Conservation (phyloP, 2,329 filamentous ascomycete genomes). For the Cladosporium sp. region DNA sequence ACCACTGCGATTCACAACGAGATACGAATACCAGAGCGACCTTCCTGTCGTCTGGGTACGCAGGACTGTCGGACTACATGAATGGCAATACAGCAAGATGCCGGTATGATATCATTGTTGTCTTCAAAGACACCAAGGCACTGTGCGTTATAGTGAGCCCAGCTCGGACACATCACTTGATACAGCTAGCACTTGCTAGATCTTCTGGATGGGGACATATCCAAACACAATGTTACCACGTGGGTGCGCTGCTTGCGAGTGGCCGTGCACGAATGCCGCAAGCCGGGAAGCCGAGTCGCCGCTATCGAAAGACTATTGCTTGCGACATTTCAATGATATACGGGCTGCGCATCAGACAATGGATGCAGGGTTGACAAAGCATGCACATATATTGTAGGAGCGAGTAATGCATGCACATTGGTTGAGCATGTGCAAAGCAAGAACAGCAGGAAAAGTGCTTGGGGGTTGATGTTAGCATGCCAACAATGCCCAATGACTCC, state of each 20-base stretch:
- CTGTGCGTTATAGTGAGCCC: not conserved
- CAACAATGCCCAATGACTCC: not conserved
- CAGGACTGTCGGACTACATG: not conserved
- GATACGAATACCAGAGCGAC: not conserved
- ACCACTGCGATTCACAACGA: not conserved
- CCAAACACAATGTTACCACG: not conserved
- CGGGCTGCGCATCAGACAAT: not conserved
- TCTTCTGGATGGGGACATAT: not conserved
- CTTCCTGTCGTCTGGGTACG: not conserved
- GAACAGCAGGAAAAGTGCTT: not conserved
- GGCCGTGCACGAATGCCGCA: slow-evolving; percentile 3
- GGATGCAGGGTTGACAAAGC: not conserved
- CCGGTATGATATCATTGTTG: not conserved
- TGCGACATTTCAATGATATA: not conserved
- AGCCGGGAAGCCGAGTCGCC: slow-evolving; percentile 6
- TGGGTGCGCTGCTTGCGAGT: not conserved
- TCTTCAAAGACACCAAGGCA: not conserved
- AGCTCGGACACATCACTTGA: not conserved
- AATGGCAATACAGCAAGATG: not conserved
- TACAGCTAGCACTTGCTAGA: not conserved
- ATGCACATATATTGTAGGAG: not conserved
- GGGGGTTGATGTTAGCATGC: not conserved
- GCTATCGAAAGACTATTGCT: slow-evolving; percentile 6
- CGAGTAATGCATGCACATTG: not conserved
- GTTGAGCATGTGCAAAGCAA: slow-evolving; percentile 4